Base-by-base conservation (phyloP, 805 yeast genomes). In the Sugiyamaella marilandica region DNA sequence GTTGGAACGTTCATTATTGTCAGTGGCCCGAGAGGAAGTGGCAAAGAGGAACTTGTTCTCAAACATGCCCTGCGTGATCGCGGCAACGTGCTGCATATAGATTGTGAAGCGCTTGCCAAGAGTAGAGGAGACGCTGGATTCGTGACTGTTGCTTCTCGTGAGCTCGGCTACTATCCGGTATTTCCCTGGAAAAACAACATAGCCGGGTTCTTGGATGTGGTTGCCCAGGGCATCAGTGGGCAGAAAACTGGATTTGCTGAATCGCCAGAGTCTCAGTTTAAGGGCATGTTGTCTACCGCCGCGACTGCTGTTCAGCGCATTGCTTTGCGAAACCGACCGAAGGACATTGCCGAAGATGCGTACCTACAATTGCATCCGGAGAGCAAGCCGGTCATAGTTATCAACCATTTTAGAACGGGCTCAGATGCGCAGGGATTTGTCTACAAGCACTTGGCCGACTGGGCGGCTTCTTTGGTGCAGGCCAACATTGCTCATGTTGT, bases 21-120 rank as follows among this genome's bases (percentile, higher is more conserved):
- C 2, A 81, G 84, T 56, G 99, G 99, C 10, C 98, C 99, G 4
- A 78, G 88, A 58, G 99, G 99, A 4, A 83, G 95, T n/a, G 99
- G 98, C 19, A 92, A 94, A 62, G 79, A 83, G 55, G 92, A 83
- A 55, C 71, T 89, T 55, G 90, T 92, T 3, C 70, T 84, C 64
- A 82, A 82, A 43, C 81, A 84, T 62, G 83, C 85, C 1, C 72
- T 88, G 44, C 70, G 74, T 46, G 80, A 75, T 29, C 79, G 90
- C 49, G 74, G 75, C 1, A 83, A 84, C 55, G 78, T 84, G 2
- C 73, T 90, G 37, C 76, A 80, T 53, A 67, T 94, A 44, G 95
- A 92, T 68, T 92, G 97, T 73, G 95, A 86, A 52, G 73, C 74
- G 37, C 70, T 94, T 51, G 76, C 80, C 18, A 87, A 87, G 63